phyloP scores from a whole-genome alignment of 2,329 filamentous ascomycete species.

The Verticillium albo-atrum region DNA sequence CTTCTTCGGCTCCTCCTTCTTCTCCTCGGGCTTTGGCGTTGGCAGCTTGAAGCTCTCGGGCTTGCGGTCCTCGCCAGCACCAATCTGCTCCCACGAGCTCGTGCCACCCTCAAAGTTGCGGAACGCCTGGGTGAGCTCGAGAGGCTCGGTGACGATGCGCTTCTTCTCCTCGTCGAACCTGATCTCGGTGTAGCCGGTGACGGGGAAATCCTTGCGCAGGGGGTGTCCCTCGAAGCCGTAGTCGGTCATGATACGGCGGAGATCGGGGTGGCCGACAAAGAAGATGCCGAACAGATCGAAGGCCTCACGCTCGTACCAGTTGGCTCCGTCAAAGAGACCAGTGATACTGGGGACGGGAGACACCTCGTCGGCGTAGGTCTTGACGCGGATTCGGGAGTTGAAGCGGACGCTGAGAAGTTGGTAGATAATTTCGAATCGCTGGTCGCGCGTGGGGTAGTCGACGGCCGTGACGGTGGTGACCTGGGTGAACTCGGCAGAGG shows the following conservation, averaged over 20 bases:
- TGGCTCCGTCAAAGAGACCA: slow-evolving; percentile 84
- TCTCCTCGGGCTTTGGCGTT: slow-evolving; percentile 90
- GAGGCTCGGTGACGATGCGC: slow-evolving; percentile 93
- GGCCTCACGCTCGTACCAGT: slow-evolving; percentile 98
- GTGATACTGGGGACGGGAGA: slow-evolving; percentile 88
- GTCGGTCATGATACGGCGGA: slow-evolving; percentile 97
- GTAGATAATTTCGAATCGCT: slow-evolving; percentile 98
- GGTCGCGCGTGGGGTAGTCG: slow-evolving; percentile 91
- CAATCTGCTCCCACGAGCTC: slow-evolving; percentile 63
- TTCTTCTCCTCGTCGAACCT: slow-evolving; percentile 99
- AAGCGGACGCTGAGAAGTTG: slow-evolving; percentile 93
- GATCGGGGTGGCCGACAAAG: slow-evolving; percentile 90
- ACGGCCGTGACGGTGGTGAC: slow-evolving; percentile 89
- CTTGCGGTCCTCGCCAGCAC: slow-evolving; percentile 68
- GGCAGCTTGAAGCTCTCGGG: slow-evolving; percentile 92
- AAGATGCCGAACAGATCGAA: slow-evolving; percentile 98
- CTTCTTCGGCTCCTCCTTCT: slow-evolving; percentile 90
- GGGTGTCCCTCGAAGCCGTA: slow-evolving; percentile 99
- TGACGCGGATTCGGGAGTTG: slow-evolving; percentile 94
- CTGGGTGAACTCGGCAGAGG: slow-evolving; percentile 93
- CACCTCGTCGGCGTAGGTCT: slow-evolving; percentile 97
- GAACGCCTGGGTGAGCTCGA: slow-evolving; percentile 97
- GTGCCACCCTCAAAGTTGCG: slow-evolving; percentile 94
- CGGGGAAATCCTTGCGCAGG: slow-evolving; percentile 93
- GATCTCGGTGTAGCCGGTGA: slow-evolving; percentile 97